A percentile compares a stretch with the other conserved stretches of the same genome.
Conservation (phyloP, 192 early-diverging fungal species). For the Backusella circina region DNA sequence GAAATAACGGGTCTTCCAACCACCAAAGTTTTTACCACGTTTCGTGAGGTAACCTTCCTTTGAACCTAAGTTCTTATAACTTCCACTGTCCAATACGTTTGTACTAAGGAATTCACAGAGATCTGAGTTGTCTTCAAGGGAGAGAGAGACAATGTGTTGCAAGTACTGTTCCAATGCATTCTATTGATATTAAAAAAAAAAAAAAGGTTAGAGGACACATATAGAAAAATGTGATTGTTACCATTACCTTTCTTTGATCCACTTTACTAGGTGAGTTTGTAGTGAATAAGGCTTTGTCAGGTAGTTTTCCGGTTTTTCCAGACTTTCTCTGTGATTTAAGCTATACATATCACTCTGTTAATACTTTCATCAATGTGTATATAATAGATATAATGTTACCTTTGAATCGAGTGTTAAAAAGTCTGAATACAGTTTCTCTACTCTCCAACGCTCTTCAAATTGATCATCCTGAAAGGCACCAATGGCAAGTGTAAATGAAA, state of each 20-base stretch:
- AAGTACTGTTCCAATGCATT: constrained; percentile 81
- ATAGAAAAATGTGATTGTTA: too few relatives aligned
- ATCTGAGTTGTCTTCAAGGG: constrained; percentile 55
- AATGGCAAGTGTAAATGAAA: constrained; percentile 52
- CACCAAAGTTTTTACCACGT: constrained; percentile 95
- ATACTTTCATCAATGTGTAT: too few relatives aligned
- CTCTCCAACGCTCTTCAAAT: constrained; percentile 65
- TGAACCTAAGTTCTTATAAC: constrained; percentile 44
- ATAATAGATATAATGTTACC: constrained; percentile 42
- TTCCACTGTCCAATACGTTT: constrained; percentile 43
- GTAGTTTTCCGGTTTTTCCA: constrained; percentile 66
- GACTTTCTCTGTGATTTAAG: constrained; percentile 11
- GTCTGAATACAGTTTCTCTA: constrained; percentile 88
- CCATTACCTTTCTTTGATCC: constrained; percentile 73
- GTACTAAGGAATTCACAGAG: constrained; percentile 79
- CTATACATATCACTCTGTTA: not conserved
- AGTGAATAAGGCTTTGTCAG: constrained; percentile 81
- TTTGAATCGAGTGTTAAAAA: constrained; percentile 78
- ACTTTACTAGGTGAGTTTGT: constrained; percentile 80
- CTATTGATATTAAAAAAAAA: constrained; percentile 11
- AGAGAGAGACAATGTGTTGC: constrained; percentile 62
- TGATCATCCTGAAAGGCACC: constrained; percentile 31
- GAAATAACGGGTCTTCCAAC: constrained; percentile 93
- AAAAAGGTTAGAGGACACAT: not conserved
- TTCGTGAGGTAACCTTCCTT: constrained; percentile 91